phyloP scores from a whole-genome alignment of 2,329 filamentous ascomycete genomes.

The Iodosphaeria phyllophila region DNA sequence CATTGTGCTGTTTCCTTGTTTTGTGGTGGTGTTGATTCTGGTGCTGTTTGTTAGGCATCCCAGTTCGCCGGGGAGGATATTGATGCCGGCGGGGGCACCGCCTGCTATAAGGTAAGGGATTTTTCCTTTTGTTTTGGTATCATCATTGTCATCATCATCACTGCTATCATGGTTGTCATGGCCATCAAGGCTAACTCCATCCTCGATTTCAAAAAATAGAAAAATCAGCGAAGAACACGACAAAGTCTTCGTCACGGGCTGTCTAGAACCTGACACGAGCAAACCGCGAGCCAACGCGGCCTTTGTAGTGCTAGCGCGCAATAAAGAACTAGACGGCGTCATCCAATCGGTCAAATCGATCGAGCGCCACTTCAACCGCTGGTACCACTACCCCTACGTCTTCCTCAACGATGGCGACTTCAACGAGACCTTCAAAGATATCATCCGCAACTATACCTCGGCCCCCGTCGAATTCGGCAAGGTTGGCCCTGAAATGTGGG shows the following conservation, averaged over 20 bases:
- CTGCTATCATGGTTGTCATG: background rate
- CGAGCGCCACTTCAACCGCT: conserved; percentile 95
- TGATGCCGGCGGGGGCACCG: conserved; percentile 76
- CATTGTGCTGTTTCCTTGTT: conserved; percentile 78
- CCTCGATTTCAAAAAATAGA: no score
- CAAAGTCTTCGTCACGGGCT: conserved; percentile 88
- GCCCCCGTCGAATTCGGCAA: conserved; percentile 79
- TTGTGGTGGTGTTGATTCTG: conserved; percentile 81
- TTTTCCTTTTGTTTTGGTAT: background rate
- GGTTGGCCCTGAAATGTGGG: conserved; percentile 84
- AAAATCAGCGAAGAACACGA: conserved; percentile 96
- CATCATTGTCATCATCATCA: no score
- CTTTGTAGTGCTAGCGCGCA: conserved; percentile 87
- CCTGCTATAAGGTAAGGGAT: conserved; percentile 65
- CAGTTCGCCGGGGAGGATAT: conserved; percentile 58
- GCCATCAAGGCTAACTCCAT: no score
- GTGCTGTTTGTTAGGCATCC: conserved; percentile 81
- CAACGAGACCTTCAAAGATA: conserved; percentile 82
- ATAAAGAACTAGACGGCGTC: conserved; percentile 91
- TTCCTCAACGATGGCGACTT: conserved; percentile 97
- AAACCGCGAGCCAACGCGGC: conserved; percentile 78
- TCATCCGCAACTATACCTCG: conserved; percentile 79
- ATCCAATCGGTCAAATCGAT: conserved; percentile 95
- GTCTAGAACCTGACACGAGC: conserved; percentile 61
- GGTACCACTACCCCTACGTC: conserved; percentile 97